phyloP scores from a whole-genome alignment of 441 rosid species.

The Jatropha multifida region DNA sequence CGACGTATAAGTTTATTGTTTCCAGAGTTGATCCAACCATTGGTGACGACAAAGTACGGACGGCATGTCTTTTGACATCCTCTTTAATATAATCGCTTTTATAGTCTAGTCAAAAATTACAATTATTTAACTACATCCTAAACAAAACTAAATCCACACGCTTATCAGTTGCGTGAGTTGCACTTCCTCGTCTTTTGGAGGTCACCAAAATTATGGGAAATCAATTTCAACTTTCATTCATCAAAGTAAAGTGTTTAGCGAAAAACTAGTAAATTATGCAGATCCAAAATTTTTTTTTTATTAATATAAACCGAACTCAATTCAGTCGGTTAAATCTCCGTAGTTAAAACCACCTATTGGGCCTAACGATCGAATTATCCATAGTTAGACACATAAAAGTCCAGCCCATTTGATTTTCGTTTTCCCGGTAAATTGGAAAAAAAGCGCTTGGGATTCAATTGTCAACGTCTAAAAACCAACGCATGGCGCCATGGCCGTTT shows the following conservation, averaged over 20 bases:
- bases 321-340: no score
- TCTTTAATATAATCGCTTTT: not conserved
- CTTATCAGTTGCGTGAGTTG: not conserved
- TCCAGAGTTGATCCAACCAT: not conserved
- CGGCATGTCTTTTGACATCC: slow-evolving; percentile 25
- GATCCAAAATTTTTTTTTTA: no score
- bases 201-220: not conserved
- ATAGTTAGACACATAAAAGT: no score
- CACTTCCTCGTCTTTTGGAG: not conserved
- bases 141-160: not conserved
- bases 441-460: slow-evolving; percentile 13
- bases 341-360: no score
- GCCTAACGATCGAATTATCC: no score
- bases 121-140: not conserved
- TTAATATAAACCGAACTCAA: no score
- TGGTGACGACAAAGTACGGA: slow-evolving; percentile 25
- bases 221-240: no score
- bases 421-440: not conserved
- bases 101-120: not conserved
- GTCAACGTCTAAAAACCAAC: not conserved
- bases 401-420: not conserved
- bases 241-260: no score
- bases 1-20: not conserved
- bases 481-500: slow-evolving; percentile 7
- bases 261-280: no score